Base-by-base conservation (phyloP, 129 eudicot species). In the Calendula officinalis region DNA sequence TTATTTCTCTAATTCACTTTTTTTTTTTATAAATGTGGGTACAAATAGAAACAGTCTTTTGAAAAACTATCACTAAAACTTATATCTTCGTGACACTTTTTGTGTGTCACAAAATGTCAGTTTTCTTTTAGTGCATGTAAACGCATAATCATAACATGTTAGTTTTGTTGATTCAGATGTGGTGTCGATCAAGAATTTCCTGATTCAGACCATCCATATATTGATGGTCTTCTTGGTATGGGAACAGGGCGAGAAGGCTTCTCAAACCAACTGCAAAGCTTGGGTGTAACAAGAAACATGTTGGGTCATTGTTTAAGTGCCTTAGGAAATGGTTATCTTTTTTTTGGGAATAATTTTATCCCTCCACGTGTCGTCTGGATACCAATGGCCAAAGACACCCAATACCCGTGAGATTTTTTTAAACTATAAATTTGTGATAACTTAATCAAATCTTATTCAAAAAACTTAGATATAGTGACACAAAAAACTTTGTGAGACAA, bases 221-320 rank as follows among this genome's bases (percentile, higher is more conserved):
- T 88, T 7, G 96, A 88, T 71, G 96, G 96, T 62, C 83, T 88
- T 35, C 94, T 88, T 60, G 96, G 96, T 54, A 87, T 88, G 7
- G 94, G 89, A 33, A 42, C 27, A 62, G 96, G 94, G 3, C 82
- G 82, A 74, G 84, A 80, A 35, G 78, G 89, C 85, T 75, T 88
- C 49, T 57, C 84, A 34, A 47, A 76, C 6, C 97, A 90, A 68
- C 71, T 90, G 14, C 64, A 60, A 39, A 61, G 67, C 22, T 70
- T 75, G 27, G 89, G 97, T 36, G 12, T 84, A 13, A 80, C 82
- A 13, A 69, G 77, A 54, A 84, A 78, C 56, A 84, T 90, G 5
- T 75, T 90, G 52, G 97, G 95, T 38, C 95, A 86, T 68, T 86
- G 97, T 69, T 64, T 90, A 5, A 82, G 95, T 73, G 49, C 69